Conservation (phyloP, 495 filamentous ascomycete species). For the Penicillium simplicissimum region DNA sequence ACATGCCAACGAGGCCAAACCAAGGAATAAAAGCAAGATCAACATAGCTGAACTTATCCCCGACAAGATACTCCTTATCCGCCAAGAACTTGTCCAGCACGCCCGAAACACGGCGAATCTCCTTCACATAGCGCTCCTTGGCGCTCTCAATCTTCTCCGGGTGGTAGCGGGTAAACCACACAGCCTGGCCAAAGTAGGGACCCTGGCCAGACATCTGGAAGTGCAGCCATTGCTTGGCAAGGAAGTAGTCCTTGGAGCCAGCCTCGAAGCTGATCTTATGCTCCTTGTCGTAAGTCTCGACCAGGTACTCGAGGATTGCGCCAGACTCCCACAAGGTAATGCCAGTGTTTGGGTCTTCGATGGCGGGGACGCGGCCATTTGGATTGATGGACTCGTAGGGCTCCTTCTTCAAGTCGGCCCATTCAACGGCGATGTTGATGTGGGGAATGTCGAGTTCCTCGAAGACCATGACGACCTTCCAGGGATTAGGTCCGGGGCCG, state of each 20-base stretch:
- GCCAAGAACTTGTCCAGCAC: conserved; percentile 57
- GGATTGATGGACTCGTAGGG: conserved; percentile 62
- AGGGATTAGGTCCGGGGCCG: conserved; percentile 56
- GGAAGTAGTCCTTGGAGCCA: conserved; percentile 50
- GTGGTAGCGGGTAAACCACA: conserved; percentile 58
- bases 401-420: conserved; percentile 57
- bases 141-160: conserved; percentile 58
- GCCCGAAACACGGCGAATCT: conserved; percentile 58
- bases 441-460: conserved; percentile 63
- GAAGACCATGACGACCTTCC: conserved; percentile 65
- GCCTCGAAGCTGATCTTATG: conserved; percentile 57
- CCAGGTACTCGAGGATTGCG: conserved; percentile 70
- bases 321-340: conserved; percentile 71
- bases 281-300: conserved; percentile 69
- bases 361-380: conserved; percentile 65
- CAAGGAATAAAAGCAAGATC: conserved; percentile 63
- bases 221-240: conserved; percentile 63
- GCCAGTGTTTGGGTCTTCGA: conserved; percentile 68
- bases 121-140: conserved; percentile 59
- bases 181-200: conserved; percentile 63
- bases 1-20: conserved; percentile 28
- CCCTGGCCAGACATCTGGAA: conserved; percentile 72
- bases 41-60: conserved; percentile 56
- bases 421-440: conserved; percentile 41
- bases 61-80: conserved; percentile 60